Percentiles rank a stretch among this genome's conserved stretches.
These are phyloP conservation scores for Tetrapisispora taiwanensis DNA, from an alignment of 805 yeast species.

Conservation along the genomic window DNA sequence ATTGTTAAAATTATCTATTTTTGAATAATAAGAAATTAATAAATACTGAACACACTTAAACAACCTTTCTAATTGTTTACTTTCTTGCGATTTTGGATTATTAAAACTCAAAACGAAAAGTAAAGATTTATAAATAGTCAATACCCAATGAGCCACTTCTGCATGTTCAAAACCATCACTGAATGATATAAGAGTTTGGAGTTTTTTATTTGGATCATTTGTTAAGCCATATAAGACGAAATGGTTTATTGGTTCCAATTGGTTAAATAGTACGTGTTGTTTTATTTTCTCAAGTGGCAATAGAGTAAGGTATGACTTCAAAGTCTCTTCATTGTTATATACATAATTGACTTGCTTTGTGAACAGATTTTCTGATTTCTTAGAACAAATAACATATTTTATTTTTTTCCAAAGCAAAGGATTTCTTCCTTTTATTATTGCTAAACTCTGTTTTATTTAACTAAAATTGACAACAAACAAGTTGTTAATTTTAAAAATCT, in stretches of 20 bases:
- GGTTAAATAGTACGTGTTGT: neutral
- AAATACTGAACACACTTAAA: constrained; percentile 14
- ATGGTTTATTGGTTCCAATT: constrained; percentile 5
- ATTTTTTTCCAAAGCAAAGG: constrained; percentile 10
- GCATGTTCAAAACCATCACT: constrained; percentile 9
- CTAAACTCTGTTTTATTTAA: constrained; percentile 22
- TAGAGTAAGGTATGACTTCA: neutral
- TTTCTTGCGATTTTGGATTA: neutral
- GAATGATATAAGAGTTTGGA: constrained; percentile 8
- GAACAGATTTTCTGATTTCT: too few relatives aligned
- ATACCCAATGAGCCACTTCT: constrained; percentile 10
- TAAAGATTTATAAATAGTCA: constrained; percentile 12
- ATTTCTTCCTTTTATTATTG: constrained; percentile 16
- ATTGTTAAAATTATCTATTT: neutral
- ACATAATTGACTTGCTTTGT: too few relatives aligned
- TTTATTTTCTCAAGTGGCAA: neutral
- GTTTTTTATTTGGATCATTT: neutral
- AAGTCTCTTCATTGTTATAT: neutral
- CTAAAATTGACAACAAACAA: too few relatives aligned
- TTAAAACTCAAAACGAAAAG: constrained; percentile 2
- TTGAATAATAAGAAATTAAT: constrained; percentile 12
- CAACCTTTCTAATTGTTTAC: constrained; percentile 3
- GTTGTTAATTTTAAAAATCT: too few relatives aligned
- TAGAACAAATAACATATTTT: too few relatives aligned
- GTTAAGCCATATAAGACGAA: neutral